These are phyloP conservation scores for Astrothelium subdiscretum DNA, from an alignment of 495 filamentous ascomycete genomes.

Conservation along the genomic window DNA sequence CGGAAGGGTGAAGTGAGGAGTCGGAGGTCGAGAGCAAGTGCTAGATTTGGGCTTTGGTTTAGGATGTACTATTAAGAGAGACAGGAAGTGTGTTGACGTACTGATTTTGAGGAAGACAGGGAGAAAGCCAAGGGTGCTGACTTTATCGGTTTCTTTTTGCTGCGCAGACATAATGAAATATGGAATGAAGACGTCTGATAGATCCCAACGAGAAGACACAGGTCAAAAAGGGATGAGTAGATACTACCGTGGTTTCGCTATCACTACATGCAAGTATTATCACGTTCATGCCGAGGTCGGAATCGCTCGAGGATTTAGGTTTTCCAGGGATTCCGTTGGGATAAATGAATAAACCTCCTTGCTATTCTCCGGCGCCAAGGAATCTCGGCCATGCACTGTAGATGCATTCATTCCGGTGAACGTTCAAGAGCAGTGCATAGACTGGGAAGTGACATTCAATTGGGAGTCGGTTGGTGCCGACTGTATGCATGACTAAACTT, in stretches of 20 bases:
- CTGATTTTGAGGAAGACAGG: background rate
- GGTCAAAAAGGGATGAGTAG: background rate
- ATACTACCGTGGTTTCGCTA: background rate
- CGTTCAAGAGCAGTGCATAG: no score
- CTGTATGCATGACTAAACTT: no score
- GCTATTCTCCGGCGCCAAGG: background rate
- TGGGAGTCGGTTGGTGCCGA: no score
- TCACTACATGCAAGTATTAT: background rate
- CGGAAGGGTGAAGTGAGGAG: background rate
- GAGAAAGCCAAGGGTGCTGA: background rate
- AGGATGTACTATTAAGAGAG: background rate
- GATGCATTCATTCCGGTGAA: background rate
- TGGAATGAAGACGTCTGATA: background rate
- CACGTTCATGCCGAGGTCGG: constrained; percentile 2
- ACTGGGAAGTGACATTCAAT: no score
- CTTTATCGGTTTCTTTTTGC: background rate
- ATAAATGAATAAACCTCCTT: background rate
- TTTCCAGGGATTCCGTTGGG: background rate
- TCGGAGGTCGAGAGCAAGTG: background rate
- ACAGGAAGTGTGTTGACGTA: background rate
- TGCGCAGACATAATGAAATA: background rate
- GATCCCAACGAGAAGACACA: background rate
- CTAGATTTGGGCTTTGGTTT: background rate
- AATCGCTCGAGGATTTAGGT: background rate
- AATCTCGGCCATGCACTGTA: background rate